phyloP scores from a whole-genome alignment of 768 basidiomycete genomes.

The Ramaria rubella region DNA sequence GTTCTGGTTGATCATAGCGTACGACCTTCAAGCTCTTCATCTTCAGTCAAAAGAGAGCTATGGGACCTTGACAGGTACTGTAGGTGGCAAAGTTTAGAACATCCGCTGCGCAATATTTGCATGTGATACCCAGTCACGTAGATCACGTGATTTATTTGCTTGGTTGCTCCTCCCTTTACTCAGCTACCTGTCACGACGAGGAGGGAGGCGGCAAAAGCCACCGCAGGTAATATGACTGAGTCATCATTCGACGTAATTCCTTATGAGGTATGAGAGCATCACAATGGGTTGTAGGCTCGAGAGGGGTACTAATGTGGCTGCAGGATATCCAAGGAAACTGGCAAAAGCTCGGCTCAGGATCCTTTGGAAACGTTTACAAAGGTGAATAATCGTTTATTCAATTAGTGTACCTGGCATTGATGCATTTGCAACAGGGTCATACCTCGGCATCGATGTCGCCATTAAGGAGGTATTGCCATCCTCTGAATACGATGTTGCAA shows the following conservation, averaged over 20 bases:
- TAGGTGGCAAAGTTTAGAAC: no score
- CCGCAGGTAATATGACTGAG: conserved; percentile 1
- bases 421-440: conserved; percentile 51
- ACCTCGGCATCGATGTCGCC: conserved; percentile 93
- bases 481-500: conserved; percentile 86
- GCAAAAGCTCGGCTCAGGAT: conserved; percentile 88
- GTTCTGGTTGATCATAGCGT: no score
- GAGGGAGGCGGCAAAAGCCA: no score
- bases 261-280: conserved; percentile 53
- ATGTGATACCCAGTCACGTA: no score
- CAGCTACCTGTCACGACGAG: no score
- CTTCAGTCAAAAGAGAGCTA: no score
- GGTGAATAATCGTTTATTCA: conserved; percentile 33
- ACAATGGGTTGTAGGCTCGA: no score
- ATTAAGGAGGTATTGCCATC: conserved; percentile 95
- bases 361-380: conserved; percentile 90
- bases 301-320: conserved; percentile 8
- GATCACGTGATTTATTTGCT: no score
- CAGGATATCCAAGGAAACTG: conserved; percentile 85
- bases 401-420: background rate
- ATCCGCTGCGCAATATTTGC: no score
- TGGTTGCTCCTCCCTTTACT: no score
- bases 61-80: no score
- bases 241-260: conserved; percentile 77
- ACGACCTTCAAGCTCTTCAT: no score